Evolutionary conservation across 768 basidiomycete genomes (phyloP), one percentile per base, ranked within the genome.

Genomic region (Phlebiopsis gigantea): DNA sequence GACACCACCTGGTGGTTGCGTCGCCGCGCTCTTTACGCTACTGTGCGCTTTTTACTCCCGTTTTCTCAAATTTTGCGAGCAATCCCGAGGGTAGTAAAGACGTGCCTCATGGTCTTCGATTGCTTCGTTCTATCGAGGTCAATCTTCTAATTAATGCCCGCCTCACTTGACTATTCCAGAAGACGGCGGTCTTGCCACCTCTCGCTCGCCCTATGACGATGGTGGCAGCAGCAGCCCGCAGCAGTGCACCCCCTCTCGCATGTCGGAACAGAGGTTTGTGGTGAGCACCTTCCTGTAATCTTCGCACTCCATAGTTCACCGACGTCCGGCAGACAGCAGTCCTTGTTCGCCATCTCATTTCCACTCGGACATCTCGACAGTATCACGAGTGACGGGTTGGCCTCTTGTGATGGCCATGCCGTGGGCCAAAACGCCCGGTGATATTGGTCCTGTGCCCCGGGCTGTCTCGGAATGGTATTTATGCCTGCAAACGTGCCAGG

Each of bases 1-100:
- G 19, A 31, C 31, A 9, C 50, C 25, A 9, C 39, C 50, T 31
- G 30, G 50, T 9, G 29, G 7, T 14, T 21, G 29, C 19, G n/a
- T 5, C 6, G 5, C 24, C 31, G 50, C 50, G 50, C 50, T 39
- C n/a, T 51, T 51, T 51, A 29, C 31, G 50, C 50, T 51, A 51
- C 50, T 48, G 34, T 51, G 19, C 19, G 24, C 29, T 17, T 39
- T 48, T 51, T 41, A 24, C 30, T n/a, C 31, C 48, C 48, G 29
- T 26, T 15, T 25, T 12, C 30, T 30, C 12, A 39, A 12, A 12
- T 39, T 39, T 39, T 17, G 34, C 34, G 34, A 39, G 34, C 17
- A 39, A 39, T 39, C 34, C 34, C 8, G 34, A 17, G 17, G 34
- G 12, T 39, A 10, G 34, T 9, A 39, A 12, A 39, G 8, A 9